A percentile compares a stretch with the other conserved stretches of the same genome.
Conservation (phyloP, 768 basidiomycete genomes). For the Russula vinacea region DNA sequence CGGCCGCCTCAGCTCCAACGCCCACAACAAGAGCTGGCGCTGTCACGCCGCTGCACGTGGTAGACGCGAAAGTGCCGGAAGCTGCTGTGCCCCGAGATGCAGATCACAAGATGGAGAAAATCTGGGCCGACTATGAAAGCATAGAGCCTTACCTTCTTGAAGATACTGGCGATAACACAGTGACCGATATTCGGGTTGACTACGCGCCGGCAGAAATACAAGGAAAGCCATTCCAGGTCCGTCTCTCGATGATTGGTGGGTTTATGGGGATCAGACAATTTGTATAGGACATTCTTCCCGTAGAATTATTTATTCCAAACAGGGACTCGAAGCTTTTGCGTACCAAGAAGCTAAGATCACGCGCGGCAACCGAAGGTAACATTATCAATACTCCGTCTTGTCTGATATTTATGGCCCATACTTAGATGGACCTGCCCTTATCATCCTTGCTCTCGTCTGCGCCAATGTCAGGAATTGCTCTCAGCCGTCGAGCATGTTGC, state of each 20-base stretch:
- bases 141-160: conserved; percentile 65
- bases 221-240: conserved; percentile 60
- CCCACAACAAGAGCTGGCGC: conserved; percentile 19
- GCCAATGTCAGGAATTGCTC: conserved; percentile 87
- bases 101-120: conserved; percentile 77
- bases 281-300: conserved; percentile 69
- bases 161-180: conserved; percentile 46
- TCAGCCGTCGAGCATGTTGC: conserved; percentile 81
- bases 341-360: conserved; percentile 37
- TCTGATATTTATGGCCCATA: neutral
- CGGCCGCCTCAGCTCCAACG: conserved; percentile 24
- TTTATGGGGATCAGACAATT: neutral
- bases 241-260: conserved; percentile 13
- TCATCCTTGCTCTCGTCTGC: conserved; percentile 82
- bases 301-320: conserved; percentile 68
- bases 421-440: conserved; percentile 82
- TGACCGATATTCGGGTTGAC: conserved; percentile 56
- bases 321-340: conserved; percentile 51
- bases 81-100: conserved; percentile 67
- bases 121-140: conserved; percentile 86
- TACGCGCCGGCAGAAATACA: conserved; percentile 45
- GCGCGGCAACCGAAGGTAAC: conserved; percentile 61
- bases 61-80: conserved; percentile 31
- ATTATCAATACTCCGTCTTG: neutral
- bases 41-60: conserved; percentile 21